Percentiles rank a stretch among this genome's conserved stretches.
These are phyloP conservation scores for Trichoderma asperelloides DNA, from an alignment of 495 filamentous ascomycete genomes.

Conservation along the genomic window DNA sequence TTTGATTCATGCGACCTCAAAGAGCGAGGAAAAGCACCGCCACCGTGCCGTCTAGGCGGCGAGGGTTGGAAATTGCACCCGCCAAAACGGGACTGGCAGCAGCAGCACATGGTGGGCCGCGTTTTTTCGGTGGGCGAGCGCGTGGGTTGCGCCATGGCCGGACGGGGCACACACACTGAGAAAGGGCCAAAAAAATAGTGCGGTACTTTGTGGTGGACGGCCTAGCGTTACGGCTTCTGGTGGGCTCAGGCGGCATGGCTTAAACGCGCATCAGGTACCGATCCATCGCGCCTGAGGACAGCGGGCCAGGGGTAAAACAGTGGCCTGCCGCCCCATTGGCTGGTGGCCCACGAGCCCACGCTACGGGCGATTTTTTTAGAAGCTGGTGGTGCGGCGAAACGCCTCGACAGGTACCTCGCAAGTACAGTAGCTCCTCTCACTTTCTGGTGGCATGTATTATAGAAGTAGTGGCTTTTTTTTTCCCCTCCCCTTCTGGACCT, in stretches of 20 bases:
- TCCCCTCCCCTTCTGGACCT: background rate
- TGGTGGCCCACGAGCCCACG: background rate
- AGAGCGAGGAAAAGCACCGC: background rate
- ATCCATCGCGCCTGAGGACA: background rate
- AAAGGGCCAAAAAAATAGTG: background rate
- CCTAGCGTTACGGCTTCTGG: background rate
- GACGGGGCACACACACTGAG: background rate
- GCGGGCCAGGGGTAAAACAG: slow-evolving; percentile 5
- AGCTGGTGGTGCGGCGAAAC: background rate
- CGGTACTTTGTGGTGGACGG: background rate
- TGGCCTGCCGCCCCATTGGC: background rate
- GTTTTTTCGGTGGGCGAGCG: background rate
- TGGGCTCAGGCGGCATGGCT: background rate
- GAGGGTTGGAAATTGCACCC: slow-evolving; percentile 8
- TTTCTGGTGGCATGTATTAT: background rate
- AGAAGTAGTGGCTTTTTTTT: background rate
- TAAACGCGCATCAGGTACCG: slow-evolving; percentile 1
- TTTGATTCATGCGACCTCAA: background rate
- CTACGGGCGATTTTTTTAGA: slow-evolving; percentile 8
- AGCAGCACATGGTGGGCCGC: background rate
- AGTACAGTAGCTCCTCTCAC: background rate
- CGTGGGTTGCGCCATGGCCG: background rate
- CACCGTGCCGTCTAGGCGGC: background rate
- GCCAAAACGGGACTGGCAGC: slow-evolving; percentile 5
- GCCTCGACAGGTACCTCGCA: background rate